These are phyloP conservation scores for Cyclotella choctawhatcheeana DNA, from an alignment of 108 stramenopile genomes.

Conservation along the genomic window DNA sequence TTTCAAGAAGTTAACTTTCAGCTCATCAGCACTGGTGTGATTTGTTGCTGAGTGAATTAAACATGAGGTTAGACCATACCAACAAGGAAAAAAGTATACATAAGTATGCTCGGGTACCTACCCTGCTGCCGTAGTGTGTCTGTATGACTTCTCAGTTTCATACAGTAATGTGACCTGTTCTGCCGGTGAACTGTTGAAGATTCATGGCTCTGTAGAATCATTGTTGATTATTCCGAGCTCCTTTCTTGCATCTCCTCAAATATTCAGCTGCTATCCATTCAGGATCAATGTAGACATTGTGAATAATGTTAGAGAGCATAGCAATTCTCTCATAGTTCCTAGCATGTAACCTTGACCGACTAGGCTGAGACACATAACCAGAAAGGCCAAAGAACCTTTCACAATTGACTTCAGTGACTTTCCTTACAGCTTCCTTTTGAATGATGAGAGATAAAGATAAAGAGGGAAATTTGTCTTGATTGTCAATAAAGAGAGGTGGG, in stretches of 20 bases:
- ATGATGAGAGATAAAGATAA: not conserved
- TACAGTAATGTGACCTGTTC: no score
- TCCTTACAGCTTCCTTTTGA: not conserved
- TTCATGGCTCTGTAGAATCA: no score
- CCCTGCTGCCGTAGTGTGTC: no score
- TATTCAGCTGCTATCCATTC: not conserved
- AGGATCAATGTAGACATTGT: not conserved
- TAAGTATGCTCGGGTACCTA: no score
- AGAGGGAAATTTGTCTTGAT: not conserved
- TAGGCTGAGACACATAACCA: not conserved
- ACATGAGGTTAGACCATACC: no score
- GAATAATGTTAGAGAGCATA: not conserved
- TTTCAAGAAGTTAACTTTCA: no score
- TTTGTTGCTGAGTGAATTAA: no score
- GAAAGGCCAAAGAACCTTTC: not conserved
- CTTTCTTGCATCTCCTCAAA: no score
- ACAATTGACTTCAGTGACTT: not conserved
- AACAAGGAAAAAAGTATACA: no score
- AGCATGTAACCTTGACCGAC: not conserved
- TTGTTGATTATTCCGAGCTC: not conserved
- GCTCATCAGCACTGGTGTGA: no score
- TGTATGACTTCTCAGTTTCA: no score
- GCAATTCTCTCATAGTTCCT: not conserved
- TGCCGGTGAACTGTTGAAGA: no score
- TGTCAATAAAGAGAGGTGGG: not conserved